These are phyloP conservation scores for Pseudogymnoascus sp. DNA, from an alignment of 2,329 filamentous ascomycete species.

Conservation along the genomic window DNA sequence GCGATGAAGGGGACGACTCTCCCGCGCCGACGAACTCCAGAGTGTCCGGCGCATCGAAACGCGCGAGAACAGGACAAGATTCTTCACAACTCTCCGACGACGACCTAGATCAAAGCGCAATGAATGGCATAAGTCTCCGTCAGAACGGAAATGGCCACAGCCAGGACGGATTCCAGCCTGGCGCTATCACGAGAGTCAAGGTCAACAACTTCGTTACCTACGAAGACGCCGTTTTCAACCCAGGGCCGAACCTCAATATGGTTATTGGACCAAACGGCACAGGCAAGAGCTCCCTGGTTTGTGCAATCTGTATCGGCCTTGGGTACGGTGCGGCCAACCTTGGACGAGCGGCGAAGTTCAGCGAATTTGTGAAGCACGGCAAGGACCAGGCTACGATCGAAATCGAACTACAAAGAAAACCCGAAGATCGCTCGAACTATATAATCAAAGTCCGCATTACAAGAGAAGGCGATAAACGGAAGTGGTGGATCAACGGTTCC, in stretches of 20 bases:
- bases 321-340: conserved; percentile 77
- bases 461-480: conserved; percentile 71
- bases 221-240: conserved; percentile 80
- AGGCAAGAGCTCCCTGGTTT: conserved; percentile 94
- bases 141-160: background rate
- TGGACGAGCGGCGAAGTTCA: conserved; percentile 74
- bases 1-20: background rate
- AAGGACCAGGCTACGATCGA: conserved; percentile 72
- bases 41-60: background rate
- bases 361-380: conserved; percentile 91
- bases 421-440: conserved; percentile 56
- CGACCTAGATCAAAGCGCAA: conserved; percentile 1
- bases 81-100: background rate
- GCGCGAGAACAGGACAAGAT: background rate
- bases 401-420: conserved; percentile 72
- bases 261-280: conserved; percentile 98
- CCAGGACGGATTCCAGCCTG: conserved; percentile 43
- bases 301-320: conserved; percentile 87
- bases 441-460: conserved; percentile 70
- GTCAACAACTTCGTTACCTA: conserved; percentile 93
- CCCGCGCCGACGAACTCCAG: background rate
- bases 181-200: conserved; percentile 81
- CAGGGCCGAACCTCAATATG: conserved; percentile 93
- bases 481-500: conserved; percentile 70
- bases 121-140: background rate